These are phyloP conservation scores for Ogataea nonfermentans DNA, from an alignment of 805 yeast species.

Conservation along the genomic window DNA sequence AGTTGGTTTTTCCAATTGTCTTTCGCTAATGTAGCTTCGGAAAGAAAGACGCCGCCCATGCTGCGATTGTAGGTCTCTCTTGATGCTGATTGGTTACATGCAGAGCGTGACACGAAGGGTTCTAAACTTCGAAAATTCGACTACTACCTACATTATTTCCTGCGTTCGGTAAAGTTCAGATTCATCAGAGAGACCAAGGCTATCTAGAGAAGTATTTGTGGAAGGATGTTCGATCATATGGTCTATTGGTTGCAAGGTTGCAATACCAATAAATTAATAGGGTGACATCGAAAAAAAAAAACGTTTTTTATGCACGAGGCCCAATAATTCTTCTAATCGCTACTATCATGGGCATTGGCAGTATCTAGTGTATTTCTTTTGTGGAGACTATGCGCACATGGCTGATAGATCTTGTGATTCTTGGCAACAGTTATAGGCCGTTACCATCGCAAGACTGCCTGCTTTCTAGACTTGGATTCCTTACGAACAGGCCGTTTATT, in stretches of 20 bases:
- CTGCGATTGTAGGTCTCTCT: constrained; percentile 34
- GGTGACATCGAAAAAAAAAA: constrained; percentile 3
- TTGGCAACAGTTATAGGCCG: too few relatives aligned
- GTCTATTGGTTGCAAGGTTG: constrained; percentile 52
- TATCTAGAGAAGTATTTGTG: too few relatives aligned
- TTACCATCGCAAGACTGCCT: too few relatives aligned
- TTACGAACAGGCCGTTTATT: too few relatives aligned
- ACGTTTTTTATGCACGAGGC: not conserved
- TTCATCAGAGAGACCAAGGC: too few relatives aligned
- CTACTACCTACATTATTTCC: constrained; percentile 68
- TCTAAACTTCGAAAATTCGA: constrained; percentile 61
- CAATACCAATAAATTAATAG: constrained; percentile 58
- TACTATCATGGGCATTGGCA: too few relatives aligned
- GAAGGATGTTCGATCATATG: constrained; percentile 75
- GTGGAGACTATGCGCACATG: too few relatives aligned
- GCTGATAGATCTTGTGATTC: too few relatives aligned
- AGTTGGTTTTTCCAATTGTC: constrained; percentile 3
- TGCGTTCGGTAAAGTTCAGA: too few relatives aligned
- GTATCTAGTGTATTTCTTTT: too few relatives aligned
- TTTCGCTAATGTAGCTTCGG: constrained; percentile 22
- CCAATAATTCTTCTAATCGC: constrained; percentile 9
- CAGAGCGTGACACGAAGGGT: constrained; percentile 64
- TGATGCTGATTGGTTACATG: constrained; percentile 64
- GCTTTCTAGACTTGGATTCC: too few relatives aligned
- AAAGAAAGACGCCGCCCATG: constrained; percentile 27